Evolutionary conservation across 306 rosid species (phyloP), one percentile per base, ranked within the genome.

Genomic region (Cucurbita pepo): DNA sequence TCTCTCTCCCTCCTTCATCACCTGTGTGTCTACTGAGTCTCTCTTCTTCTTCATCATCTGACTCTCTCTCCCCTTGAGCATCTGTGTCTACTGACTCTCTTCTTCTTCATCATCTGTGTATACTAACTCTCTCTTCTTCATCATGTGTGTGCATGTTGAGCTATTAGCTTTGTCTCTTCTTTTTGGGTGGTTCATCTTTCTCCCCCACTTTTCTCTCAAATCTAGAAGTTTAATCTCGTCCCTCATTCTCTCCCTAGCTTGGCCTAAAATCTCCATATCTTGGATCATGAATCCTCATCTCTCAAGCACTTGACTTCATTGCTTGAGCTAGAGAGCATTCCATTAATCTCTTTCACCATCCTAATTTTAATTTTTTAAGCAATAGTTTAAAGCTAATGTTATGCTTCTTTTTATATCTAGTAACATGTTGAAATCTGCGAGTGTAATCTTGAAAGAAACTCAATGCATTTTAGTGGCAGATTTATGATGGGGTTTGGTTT

Each of bases 261-360:
- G 77, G 88, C 86, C 5, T 64, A 57, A 47, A 87, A 87, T 52
- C 73, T 79, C 10, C 15, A 66, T 36, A 57, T 88, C 72, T 66
- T 86, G 6, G 88, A 86, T 79, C 71, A 78, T 64, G 81, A 83
- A 12, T 34, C 55, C 38, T 0, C 41, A 8, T 69, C 86, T 15
- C 83, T 83, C 55, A 6, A n/a, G 21, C 22, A 71, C 60, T 48
- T 48, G 53, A 16, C 53, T 48, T 48, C 53, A 13, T 3, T 48
- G 7, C 53, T 48, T 48, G 53, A 48, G 53, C 34, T 2, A 2
- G 3, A 30, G 6, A 48, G 14, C 53, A 48, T n/a, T 54, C 1
- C 3, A 18, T 16, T 60, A 37, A 11, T 21, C 54, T 14, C 18
- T 59, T n/a, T 21, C 56, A 47, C 18, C 19, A 67, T 41, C 56